A percentile compares a stretch with the other conserved stretches of the same genome.
phyloP scores from a whole-genome alignment of 2,329 filamentous ascomycete genomes.

The Colletotrichum scovillei region DNA sequence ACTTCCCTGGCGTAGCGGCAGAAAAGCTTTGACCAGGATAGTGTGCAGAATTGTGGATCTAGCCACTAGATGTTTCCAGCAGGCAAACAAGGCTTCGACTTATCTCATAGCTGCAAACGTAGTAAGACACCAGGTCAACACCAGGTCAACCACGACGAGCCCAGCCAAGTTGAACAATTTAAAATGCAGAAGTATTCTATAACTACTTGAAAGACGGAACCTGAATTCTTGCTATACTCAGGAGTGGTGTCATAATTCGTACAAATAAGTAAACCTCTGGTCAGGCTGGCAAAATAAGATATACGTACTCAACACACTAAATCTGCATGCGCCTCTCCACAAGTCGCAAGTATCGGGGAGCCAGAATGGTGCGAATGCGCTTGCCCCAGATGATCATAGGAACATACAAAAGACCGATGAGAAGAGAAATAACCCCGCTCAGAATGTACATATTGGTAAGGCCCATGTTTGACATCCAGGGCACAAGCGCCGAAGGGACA shows the following conservation, averaged over 20 bases:
- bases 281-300: not conserved
- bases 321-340: constrained; percentile 24
- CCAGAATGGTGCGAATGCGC: constrained; percentile 38
- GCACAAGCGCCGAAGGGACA: constrained; percentile 42
- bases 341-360: constrained; percentile 24
- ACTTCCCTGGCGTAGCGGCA: constrained; percentile 34
- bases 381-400: constrained; percentile 48
- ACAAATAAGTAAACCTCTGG: not conserved
- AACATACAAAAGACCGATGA: constrained; percentile 40
- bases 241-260: not conserved
- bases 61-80: not conserved
- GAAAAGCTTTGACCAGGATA: constrained; percentile 25
- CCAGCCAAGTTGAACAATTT: not conserved
- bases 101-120: not conserved
- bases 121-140: not conserved
- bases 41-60: not conserved
- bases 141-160: not conserved
- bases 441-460: constrained; percentile 44
- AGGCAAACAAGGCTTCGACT: not conserved
- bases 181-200: too few relatives aligned
- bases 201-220: too few relatives aligned
- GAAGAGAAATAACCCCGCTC: constrained; percentile 39
- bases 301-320: not conserved
- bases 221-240: too few relatives aligned
- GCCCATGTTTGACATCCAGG: constrained; percentile 46